Conservation (phyloP, 1,284 basidiomycete species). For the Ganoderma boninense region DNA sequence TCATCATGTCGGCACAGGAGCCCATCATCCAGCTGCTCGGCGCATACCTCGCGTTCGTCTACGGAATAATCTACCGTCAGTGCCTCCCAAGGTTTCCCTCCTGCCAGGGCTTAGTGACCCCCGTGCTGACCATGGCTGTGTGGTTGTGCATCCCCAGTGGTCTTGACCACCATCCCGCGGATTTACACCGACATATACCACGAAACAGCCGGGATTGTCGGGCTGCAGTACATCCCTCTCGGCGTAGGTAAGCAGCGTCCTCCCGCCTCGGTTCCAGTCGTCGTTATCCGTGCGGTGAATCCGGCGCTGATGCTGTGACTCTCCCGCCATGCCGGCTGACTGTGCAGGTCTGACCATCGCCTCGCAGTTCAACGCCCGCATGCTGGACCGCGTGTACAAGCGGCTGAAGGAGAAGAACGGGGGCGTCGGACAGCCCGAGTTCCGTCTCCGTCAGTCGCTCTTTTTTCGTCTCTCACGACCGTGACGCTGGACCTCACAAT, state of each 20-base stretch:
- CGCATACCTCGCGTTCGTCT: slow-evolving; percentile 57
- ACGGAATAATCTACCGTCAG: slow-evolving; percentile 62
- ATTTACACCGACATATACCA: slow-evolving; percentile 65
- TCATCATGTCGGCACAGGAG: slow-evolving; percentile 55
- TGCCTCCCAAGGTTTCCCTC: not conserved
- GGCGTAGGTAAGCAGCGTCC: slow-evolving; percentile 47
- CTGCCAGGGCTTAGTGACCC: too few relatives aligned
- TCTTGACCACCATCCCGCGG: slow-evolving; percentile 69
- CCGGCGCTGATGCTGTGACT: too few relatives aligned
- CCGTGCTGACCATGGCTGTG: too few relatives aligned
- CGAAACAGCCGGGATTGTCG: slow-evolving; percentile 61
- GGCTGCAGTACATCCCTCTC: slow-evolving; percentile 68
- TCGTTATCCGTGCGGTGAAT: too few relatives aligned
- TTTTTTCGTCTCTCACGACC: not conserved
- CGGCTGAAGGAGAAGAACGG: slow-evolving; percentile 57
- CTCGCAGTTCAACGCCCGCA: slow-evolving; percentile 65
- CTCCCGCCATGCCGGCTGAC: not conserved
- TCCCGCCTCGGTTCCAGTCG: not conserved
- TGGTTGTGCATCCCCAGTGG: slow-evolving; percentile 44
- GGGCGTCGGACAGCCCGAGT: slow-evolving; percentile 67
- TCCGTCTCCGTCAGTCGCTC: slow-evolving; percentile 41
- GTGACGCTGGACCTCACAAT: too few relatives aligned
- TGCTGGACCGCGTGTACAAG: slow-evolving; percentile 62
- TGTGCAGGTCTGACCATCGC: slow-evolving; percentile 48
- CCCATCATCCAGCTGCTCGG: slow-evolving; percentile 57